These are phyloP conservation scores for Podospora comata DNA, from an alignment of 495 filamentous ascomycete genomes.

Conservation along the genomic window DNA sequence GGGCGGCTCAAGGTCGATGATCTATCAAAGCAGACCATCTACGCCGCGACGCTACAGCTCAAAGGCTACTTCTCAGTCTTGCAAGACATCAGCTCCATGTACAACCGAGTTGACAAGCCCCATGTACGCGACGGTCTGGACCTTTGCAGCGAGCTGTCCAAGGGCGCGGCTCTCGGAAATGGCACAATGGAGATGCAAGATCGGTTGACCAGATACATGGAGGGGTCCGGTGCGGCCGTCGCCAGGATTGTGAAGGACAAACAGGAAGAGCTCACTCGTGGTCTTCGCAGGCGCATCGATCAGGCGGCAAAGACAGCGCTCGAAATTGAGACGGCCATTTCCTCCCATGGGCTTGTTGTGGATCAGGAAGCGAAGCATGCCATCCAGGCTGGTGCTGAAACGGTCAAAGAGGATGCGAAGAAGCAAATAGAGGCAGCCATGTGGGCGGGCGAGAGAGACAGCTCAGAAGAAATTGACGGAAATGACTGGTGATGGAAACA, in stretches of 20 bases:
- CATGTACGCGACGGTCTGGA: constrained; percentile 2
- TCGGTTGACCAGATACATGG: no score
- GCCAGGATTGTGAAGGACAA: neutral
- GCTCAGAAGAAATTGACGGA: neutral
- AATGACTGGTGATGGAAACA: neutral
- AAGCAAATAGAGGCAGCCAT: neutral
- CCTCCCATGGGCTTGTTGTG: neutral
- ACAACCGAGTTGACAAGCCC: neutral
- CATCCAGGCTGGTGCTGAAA: neutral
- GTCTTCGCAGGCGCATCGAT: neutral
- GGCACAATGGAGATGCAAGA: neutral
- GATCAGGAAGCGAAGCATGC: neutral
- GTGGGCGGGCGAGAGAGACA: neutral
- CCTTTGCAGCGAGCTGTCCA: constrained; percentile 4
- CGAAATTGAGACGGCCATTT: neutral
- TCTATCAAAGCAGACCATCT: constrained; percentile 7
- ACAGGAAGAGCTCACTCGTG: neutral
- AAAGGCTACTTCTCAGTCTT: constrained; percentile 10
- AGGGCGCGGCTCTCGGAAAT: neutral
- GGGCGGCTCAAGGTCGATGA: neutral
- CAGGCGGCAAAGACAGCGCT: neutral
- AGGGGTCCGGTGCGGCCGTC: no score
- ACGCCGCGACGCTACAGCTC: constrained; percentile 6
- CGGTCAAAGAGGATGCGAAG: neutral
- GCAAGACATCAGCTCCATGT: constrained; percentile 11